Evolutionary conservation across 2,329 filamentous ascomycete genomes (phyloP), one percentile per base, ranked within the genome.

Genomic region (Zalaria obscura): DNA sequence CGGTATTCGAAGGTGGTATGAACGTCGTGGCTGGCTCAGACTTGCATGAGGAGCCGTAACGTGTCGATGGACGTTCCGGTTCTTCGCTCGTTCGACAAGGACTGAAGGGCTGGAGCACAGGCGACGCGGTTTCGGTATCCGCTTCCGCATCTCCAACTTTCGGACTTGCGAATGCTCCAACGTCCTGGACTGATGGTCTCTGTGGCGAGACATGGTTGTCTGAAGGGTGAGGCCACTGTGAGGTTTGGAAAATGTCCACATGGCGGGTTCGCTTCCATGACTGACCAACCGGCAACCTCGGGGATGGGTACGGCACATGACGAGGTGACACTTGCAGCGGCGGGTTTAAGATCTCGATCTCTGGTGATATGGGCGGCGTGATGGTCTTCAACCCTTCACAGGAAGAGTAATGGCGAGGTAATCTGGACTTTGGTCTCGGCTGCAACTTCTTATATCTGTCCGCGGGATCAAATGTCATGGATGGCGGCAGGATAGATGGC

Each of bases 401-500:
- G 35, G 44, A 47, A 28, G 42, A 43, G 36, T 45, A 47, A 29
- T 41, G 40, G 28, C 44, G 43, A 29, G 37, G 41, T 2, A 48
- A 36, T 29, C 45, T 47, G 11, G 38, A 38, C 9, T 41, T 41
- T 25, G 43, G 46, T 10, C 39, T 38, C 35, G 39, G 36, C 26
- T 43, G 38, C 11, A 48, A 39, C 42, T 41, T 43, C 39, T 47
- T 47, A 37, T 43, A 47, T 37, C 44, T 41, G 36, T 45, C 45
- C 28, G 39, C 47, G 7, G 45, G 44, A 25, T 46, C 39, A 35
- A 29, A 27, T 27, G 47, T 48, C 42, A 42, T 47, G 27, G 27
- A 25, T 33, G 40, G 36, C 11, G 36, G 41, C 36, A 54, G 38
- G 25, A 44, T 54, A 10, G 51, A 52, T 4, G 52, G 42, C 5